phyloP scores from a whole-genome alignment of 768 basidiomycete genomes.

The Psilocybe cubensis region DNA sequence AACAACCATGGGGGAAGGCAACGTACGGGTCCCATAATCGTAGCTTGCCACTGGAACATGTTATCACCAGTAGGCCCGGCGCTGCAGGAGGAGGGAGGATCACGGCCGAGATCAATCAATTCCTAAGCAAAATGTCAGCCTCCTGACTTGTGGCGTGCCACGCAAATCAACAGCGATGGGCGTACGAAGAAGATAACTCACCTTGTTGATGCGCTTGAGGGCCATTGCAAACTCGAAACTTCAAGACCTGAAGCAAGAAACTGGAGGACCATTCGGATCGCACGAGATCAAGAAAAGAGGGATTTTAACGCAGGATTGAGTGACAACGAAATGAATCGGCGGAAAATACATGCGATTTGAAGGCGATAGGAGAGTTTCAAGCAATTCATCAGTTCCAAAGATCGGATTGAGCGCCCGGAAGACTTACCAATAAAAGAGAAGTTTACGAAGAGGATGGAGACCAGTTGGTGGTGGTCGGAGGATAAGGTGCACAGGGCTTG shows the following conservation, averaged over 20 bases:
- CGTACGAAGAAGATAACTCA: conserved; percentile 31
- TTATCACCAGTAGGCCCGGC: conserved; percentile 98
- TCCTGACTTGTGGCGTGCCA: conserved; percentile 12
- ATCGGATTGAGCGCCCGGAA: conserved; percentile 4
- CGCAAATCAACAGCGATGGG: not conserved
- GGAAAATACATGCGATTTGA: conserved; percentile 31
- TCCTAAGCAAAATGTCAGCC: conserved; percentile 60
- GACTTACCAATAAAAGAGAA: conserved; percentile 37
- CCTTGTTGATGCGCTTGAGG: conserved; percentile 99
- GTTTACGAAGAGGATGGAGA: conserved; percentile 26
- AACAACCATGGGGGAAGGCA: conserved; percentile 16
- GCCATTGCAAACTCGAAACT: conserved; percentile 64
- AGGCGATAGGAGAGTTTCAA: conserved; percentile 30
- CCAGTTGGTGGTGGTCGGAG: conserved; percentile 53
- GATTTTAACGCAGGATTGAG: conserved; percentile 25
- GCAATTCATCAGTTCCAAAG: conserved; percentile 18
- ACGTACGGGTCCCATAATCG: conserved; percentile 98
- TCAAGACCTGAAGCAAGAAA: conserved; percentile 31
- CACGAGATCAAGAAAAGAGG: conserved; percentile 39
- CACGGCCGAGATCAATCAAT: conserved; percentile 98
- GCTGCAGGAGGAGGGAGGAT: conserved; percentile 99
- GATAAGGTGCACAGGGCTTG: conserved; percentile 45
- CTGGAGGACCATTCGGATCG: conserved; percentile 40
- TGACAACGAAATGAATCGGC: conserved; percentile 17
- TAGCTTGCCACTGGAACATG: conserved; percentile 99